Evolutionary conservation across 1,139 yeast species (phyloP).

Genomic region (Cylindricascospora bacillispora): DNA sequence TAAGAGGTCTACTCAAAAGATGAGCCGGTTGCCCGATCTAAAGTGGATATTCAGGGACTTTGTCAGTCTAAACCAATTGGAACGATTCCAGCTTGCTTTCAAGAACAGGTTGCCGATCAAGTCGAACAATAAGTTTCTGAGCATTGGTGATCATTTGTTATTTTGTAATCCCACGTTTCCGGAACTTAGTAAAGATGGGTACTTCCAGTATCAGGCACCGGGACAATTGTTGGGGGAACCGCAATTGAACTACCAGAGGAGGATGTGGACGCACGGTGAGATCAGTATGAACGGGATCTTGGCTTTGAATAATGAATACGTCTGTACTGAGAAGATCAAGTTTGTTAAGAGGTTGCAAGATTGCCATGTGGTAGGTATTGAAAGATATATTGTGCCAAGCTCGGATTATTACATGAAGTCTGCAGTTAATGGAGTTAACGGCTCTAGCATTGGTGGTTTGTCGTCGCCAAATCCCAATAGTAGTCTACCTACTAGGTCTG

Average conservation of each 20-base stretch:
- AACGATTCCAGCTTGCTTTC: not conserved
- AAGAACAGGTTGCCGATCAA: not conserved
- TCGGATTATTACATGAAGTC: no score
- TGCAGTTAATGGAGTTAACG: conserved; percentile 6
- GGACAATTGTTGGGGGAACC: conserved; percentile 7
- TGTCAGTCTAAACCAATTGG: not conserved
- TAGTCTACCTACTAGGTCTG: not conserved
- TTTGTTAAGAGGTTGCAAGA: conserved; percentile 28
- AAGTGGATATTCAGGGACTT: not conserved
- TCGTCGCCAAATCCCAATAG: not conserved
- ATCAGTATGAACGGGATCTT: conserved; percentile 28
- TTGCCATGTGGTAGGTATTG: conserved; percentile 34
- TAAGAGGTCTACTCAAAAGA: not conserved
- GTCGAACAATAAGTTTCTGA: not conserved
- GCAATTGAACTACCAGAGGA: conserved; percentile 32
- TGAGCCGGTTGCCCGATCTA: not conserved
- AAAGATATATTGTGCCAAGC: conserved; percentile 27
- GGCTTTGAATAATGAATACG: conserved; percentile 25
- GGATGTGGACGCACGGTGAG: conserved; percentile 78
- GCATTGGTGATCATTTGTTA: conserved; percentile 49
- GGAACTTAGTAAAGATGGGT: conserved; percentile 58
- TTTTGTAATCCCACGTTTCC: conserved; percentile 48
- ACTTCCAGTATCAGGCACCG: conserved; percentile 74
- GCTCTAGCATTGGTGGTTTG: not conserved
- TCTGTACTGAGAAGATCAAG: conserved; percentile 36